These are phyloP conservation scores for Cardamine occulta DNA, from an alignment of 345 rosid species.

Conservation along the genomic window DNA sequence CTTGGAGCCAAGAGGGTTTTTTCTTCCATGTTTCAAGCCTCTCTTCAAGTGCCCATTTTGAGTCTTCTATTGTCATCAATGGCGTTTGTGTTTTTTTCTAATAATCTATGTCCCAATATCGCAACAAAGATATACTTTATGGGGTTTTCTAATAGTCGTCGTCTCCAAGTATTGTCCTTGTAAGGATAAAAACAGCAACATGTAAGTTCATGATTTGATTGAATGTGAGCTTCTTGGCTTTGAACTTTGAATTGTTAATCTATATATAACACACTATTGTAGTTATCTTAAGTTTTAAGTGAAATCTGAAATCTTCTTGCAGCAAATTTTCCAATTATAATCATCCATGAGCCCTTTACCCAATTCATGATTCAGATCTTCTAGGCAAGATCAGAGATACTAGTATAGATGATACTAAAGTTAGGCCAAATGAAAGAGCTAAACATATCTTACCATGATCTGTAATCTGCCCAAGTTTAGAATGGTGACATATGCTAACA, in stretches of 20 bases:
- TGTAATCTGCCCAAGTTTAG: no score
- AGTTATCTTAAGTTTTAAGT: background rate
- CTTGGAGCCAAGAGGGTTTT: background rate
- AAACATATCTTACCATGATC: background rate
- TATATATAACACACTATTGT: background rate
- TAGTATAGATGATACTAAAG: background rate
- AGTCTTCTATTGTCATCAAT: background rate
- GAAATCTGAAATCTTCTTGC: background rate
- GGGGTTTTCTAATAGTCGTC: no score
- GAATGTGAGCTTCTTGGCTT: conserved; percentile 29
- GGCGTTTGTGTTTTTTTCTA: background rate
- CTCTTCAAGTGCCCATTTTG: background rate
- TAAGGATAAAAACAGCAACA: conserved; percentile 35
- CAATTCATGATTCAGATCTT: background rate
- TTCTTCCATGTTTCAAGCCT: background rate
- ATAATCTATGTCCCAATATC: background rate
- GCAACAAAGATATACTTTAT: no score
- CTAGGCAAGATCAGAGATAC: no score
- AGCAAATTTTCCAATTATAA: background rate
- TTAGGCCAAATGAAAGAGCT: conserved; percentile 1
- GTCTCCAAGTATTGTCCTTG: conserved; percentile 37
- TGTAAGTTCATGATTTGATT: conserved; percentile 48
- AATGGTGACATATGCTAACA: no score
- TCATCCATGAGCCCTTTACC: background rate
- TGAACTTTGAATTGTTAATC: background rate